Evolutionary conservation across 116 monocot genomes (phyloP), one percentile per base, ranked within the genome.

Genomic region (Cymodocea nodosa): DNA sequence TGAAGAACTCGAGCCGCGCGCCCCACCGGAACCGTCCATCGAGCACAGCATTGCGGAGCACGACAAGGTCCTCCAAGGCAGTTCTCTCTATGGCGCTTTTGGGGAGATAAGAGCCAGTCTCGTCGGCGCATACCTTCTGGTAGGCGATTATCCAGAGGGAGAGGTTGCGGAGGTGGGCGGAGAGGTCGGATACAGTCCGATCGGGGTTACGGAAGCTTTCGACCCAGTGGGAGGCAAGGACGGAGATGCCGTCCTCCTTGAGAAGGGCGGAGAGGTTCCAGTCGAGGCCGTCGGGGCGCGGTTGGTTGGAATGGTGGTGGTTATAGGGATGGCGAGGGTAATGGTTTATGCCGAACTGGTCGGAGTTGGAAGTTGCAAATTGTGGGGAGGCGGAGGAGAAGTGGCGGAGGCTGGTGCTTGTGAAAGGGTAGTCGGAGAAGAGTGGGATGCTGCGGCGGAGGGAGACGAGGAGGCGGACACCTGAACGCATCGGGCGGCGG

Each of bases 11-110:
- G 50, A 97, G 76, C 67, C 97, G 85, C 50, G 73, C 56, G 52
- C 91, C 97, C 84, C 87, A 97, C 56, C 85, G 82, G 84, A 97
- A 97, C 58, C 85, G 83, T 52, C 80, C 85, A 63, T 91, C 91
- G 36, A 97, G 79, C 49, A 97, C 91, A 19, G 97, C 87, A 61
- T 91, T 83, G 72, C 97, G 91, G 71, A 97, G 91, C 70, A 85
- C 40, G 50, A 91, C 73, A 76, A 97, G 88, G 71, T 73, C 77
- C 4, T 83, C 68, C 55, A 97, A 70, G 52, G 88, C 75, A 70
- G 81, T 3, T 48, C 52, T 59, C 12, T 68, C 51, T 68, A 97
- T 78, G 75, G 81, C 61, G 70, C 73, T 75, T 13, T 76, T 75
- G 72, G 90, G 80, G 53, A 85, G 56, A 77, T 97, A 97, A 63